These are phyloP conservation scores for Sclerotinia sclerotiorum DNA, from an alignment of 2,329 filamentous ascomycete genomes.

Conservation along the genomic window DNA sequence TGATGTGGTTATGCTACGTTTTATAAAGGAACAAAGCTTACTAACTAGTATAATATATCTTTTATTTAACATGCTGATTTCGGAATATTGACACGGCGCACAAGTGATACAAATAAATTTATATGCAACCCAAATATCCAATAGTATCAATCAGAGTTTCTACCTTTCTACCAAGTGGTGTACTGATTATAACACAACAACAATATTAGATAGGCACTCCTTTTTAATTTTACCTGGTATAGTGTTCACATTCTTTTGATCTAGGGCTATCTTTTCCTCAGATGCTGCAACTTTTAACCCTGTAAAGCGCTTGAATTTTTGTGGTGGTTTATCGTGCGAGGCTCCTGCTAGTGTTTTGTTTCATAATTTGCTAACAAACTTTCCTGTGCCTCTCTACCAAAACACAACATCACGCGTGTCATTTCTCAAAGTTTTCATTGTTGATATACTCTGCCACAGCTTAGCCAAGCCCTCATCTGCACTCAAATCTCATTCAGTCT, in stretches of 20 bases:
- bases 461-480: not conserved
- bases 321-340: not conserved
- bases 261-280: not conserved
- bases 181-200: no score
- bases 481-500: not conserved
- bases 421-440: not conserved
- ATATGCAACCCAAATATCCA: not conserved
- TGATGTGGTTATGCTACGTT: no score
- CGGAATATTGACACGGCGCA: not conserved
- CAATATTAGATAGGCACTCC: not conserved
- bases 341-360: not conserved
- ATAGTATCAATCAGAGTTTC: not conserved
- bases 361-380: no score
- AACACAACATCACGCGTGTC: constrained; percentile 4
- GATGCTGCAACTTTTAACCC: not conserved
- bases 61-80: not conserved
- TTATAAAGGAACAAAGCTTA: no score
- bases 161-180: no score
- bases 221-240: not conserved
- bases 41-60: no score
- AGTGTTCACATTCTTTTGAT: not conserved
- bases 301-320: not conserved
- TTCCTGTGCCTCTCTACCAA: not conserved
- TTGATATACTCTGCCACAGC: not conserved
- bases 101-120: not conserved